phyloP scores from a whole-genome alignment of 2,329 filamentous ascomycete species.

The Diaporthe longicolla region DNA sequence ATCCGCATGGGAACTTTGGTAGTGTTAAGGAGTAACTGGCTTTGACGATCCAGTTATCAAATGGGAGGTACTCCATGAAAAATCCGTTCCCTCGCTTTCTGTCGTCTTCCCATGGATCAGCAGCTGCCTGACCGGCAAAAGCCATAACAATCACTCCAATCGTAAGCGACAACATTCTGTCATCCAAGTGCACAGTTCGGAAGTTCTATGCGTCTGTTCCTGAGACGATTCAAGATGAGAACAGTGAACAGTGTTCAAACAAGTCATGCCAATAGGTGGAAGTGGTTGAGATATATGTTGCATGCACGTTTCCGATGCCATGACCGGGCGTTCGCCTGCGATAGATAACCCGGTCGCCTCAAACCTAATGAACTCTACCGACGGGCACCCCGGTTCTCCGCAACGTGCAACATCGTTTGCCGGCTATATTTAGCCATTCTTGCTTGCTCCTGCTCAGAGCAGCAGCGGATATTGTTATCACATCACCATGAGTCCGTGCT shows the following conservation, averaged over 20 bases:
- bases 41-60: not conserved
- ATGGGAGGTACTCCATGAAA: not conserved
- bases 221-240: no score
- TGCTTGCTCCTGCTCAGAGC: not conserved
- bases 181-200: accelerated
- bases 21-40: not conserved
- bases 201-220: not conserved
- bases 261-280: no score
- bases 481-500: not conserved
- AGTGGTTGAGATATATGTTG: not conserved
- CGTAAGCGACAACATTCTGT: not conserved
- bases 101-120: conserved; percentile 13
- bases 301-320: not conserved
- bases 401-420: not conserved
- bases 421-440: not conserved
- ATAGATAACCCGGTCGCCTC: not conserved
- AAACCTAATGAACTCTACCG: not conserved
- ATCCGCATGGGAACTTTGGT: not conserved
- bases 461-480: not conserved
- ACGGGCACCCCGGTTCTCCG: not conserved
- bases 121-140: not conserved
- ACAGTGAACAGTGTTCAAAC: not conserved
- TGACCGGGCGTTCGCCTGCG: not conserved
- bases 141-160: not conserved
- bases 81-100: not conserved